Conservation (phyloP, 768 basidiomycete species). For the Atractiella rhizophila region DNA sequence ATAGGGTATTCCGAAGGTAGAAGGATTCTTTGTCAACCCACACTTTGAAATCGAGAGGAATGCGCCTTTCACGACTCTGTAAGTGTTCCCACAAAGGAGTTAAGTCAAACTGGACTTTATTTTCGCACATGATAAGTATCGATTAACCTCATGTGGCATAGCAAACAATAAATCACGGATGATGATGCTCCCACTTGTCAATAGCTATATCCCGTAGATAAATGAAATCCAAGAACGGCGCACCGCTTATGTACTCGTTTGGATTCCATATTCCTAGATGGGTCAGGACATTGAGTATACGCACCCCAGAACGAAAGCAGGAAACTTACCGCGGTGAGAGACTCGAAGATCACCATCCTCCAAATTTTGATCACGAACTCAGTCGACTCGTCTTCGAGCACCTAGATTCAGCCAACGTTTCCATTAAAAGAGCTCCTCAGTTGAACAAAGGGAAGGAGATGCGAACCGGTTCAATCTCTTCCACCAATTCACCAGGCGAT, state of each 20-base stretch:
- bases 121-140: no score
- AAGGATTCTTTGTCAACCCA: no score
- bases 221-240: neutral
- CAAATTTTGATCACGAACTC: constrained; percentile 15
- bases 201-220: neutral
- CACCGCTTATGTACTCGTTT: neutral
- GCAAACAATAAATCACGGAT: neutral
- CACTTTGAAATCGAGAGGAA: no score
- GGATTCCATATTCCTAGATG: constrained; percentile 3
- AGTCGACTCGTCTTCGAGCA: constrained; percentile 16
- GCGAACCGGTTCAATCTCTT: constrained; percentile 18
- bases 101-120: no score
- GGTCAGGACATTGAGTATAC: no score
- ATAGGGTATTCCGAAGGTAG: no score
- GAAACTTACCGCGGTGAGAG: constrained; percentile 1
- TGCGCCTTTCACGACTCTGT: no score
- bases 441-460: neutral
- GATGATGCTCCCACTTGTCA: neutral
- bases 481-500: constrained; percentile 13
- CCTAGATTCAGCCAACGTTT: neutral
- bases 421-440: no score
- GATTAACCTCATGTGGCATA: neutral
- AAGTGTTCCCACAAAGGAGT: no score
- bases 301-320: no score
- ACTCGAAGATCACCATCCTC: constrained; percentile 8